Evolutionary conservation across 371 early-diverging fungal species (phyloP).

Genomic region (Lichtheimia corymbifera): DNA sequence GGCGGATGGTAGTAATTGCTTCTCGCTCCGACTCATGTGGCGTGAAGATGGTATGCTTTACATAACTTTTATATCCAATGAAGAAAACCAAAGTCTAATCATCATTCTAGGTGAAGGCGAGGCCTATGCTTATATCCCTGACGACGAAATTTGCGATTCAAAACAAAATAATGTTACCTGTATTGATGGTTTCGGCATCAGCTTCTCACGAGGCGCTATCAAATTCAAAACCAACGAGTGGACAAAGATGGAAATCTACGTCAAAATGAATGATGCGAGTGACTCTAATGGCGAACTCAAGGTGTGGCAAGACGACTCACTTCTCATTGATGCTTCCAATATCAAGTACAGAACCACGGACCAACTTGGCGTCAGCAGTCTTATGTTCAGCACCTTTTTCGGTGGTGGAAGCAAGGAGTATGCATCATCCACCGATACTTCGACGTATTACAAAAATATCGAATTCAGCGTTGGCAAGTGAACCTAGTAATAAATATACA

Average conservation of each 20-base stretch:
- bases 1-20: constrained; percentile 44
- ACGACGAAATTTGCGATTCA: constrained; percentile 32
- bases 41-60: constrained; percentile 41
- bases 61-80: too few relatives aligned
- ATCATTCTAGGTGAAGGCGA: constrained; percentile 22
- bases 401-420: constrained; percentile 45
- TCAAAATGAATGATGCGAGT: constrained; percentile 43
- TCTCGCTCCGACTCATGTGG: constrained; percentile 56
- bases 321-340: constrained; percentile 30
- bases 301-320: constrained; percentile 46
- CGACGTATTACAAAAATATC: constrained; percentile 46
- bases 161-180: constrained; percentile 23
- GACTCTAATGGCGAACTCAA: constrained; percentile 41
- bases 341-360: constrained; percentile 41
- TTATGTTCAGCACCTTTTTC: constrained; percentile 60
- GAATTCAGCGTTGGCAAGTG: constrained; percentile 42
- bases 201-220: constrained; percentile 50
- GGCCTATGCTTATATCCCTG: constrained; percentile 54
- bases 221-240: constrained; percentile 38
- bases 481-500: constrained; percentile 15
- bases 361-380: constrained; percentile 30
- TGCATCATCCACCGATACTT: constrained; percentile 41
- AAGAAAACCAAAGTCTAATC: neutral
- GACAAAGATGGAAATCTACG: constrained; percentile 47
- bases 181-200: constrained; percentile 50